Evolutionary conservation across 2,329 filamentous ascomycete genomes (phyloP).

Genomic region (Clonostachys rosea): DNA sequence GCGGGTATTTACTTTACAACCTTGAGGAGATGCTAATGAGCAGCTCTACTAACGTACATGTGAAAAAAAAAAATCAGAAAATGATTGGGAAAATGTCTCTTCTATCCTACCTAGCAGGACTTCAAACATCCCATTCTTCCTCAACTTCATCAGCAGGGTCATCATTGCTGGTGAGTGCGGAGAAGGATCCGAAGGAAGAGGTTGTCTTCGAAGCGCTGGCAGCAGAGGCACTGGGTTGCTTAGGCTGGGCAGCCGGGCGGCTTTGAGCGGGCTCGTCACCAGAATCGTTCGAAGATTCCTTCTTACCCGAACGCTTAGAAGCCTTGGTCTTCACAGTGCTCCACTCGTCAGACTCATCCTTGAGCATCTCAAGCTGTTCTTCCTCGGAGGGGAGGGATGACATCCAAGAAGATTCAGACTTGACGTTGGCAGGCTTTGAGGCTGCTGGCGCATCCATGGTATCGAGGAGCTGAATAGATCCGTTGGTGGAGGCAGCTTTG

Average conservation of each 20-base stretch:
- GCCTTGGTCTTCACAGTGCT: constrained; percentile 50
- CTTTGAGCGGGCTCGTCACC: constrained; percentile 21
- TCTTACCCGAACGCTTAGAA: constrained; percentile 35
- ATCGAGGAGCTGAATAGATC: constrained; percentile 47
- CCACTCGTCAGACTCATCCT: constrained; percentile 50
- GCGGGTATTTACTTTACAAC: too few relatives aligned
- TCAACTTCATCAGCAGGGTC: constrained; percentile 31
- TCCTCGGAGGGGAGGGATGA: constrained; percentile 54
- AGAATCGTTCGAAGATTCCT: constrained; percentile 25
- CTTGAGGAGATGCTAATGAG: too few relatives aligned
- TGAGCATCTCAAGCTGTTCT: constrained; percentile 55
- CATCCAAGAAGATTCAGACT: constrained; percentile 30
- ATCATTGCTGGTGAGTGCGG: constrained; percentile 38
- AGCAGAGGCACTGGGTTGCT: constrained; percentile 15
- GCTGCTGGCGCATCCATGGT: constrained; percentile 42
- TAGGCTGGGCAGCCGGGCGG: constrained; percentile 14
- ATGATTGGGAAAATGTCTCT: too few relatives aligned
- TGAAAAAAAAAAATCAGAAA: too few relatives aligned
- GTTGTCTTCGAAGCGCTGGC: constrained; percentile 20
- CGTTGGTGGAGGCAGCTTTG: constrained; percentile 23
- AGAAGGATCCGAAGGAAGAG: constrained; percentile 40
- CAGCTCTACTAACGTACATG: too few relatives aligned
- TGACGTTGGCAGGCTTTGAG: constrained; percentile 18
- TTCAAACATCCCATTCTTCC: constrained; percentile 46
- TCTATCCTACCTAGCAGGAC: too few relatives aligned